Evolutionary conservation across 352 stramenopile genomes (phyloP).

Genomic region (Phytophthora aleatoria): DNA sequence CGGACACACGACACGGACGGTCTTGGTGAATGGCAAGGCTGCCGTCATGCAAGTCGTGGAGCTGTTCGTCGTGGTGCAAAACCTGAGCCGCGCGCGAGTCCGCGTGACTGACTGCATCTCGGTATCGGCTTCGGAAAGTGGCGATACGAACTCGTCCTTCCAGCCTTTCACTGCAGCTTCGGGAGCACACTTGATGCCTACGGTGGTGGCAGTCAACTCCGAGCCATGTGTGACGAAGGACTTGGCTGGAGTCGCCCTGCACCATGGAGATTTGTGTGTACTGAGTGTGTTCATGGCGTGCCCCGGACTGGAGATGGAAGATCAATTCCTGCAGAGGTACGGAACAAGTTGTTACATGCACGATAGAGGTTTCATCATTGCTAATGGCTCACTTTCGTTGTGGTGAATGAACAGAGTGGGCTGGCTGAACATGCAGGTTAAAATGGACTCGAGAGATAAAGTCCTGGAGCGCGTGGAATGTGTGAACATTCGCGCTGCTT

Average conservation of each 20-base stretch:
- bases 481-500: conserved; percentile 22
- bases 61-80: conserved; percentile 63
- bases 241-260: conserved; percentile 34
- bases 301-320: conserved; percentile 52
- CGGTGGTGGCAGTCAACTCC: conserved; percentile 45
- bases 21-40: conserved; percentile 48
- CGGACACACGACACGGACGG: conserved; percentile 56
- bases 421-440: conserved; percentile 16
- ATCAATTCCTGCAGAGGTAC: conserved; percentile 60
- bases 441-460: conserved; percentile 2
- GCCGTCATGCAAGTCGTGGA: conserved; percentile 63
- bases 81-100: conserved; percentile 31
- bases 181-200: conserved; percentile 47
- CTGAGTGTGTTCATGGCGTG: conserved; percentile 62
- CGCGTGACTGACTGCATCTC: conserved; percentile 45
- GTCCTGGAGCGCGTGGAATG: conserved; percentile 3
- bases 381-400: background rate
- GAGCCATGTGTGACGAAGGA: conserved; percentile 27
- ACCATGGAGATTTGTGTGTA: conserved; percentile 52
- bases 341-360: background rate
- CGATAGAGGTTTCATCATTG: background rate
- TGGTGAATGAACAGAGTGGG: conserved; percentile 11
- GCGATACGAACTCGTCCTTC: conserved; percentile 18
- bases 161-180: conserved; percentile 42
- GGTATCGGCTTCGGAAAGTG: conserved; percentile 12